Percentiles rank a stretch among this genome's conserved stretches.
Evolutionary conservation across 768 basidiomycete species (phyloP).

Genomic region (Trametopsis cervina): DNA sequence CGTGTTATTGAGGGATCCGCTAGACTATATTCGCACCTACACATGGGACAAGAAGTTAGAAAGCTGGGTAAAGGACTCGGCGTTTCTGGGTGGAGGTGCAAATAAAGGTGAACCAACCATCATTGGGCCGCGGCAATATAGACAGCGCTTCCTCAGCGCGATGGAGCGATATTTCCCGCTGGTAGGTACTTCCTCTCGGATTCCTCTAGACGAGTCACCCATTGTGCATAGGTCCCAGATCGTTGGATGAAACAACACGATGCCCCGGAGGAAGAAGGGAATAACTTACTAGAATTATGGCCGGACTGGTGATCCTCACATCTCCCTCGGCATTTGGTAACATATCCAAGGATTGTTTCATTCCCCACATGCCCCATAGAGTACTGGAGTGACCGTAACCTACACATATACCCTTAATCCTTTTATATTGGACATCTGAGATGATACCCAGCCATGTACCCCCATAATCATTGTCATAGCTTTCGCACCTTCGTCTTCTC

Average conservation of each 20-base stretch:
- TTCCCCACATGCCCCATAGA: neutral
- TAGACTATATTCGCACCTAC: slow-evolving; percentile 93
- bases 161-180: slow-evolving; percentile 89
- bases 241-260: slow-evolving; percentile 89
- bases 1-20: too few species aligned
- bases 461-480: slow-evolving; percentile 16
- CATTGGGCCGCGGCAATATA: slow-evolving; percentile 92
- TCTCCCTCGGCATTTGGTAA: neutral
- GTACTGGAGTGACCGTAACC: neutral
- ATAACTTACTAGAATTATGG: slow-evolving; percentile 31
- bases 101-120: slow-evolving; percentile 92
- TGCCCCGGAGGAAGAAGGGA: slow-evolving; percentile 65
- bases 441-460: too few species aligned
- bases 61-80: slow-evolving; percentile 95
- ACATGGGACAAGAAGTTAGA: slow-evolving; percentile 99
- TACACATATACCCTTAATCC: too few species aligned
- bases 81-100: slow-evolving; percentile 70
- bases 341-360: neutral
- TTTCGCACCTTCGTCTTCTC: slow-evolving; percentile 30
- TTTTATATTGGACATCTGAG: too few species aligned
- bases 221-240: slow-evolving; percentile 62
- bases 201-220: neutral
- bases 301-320: slow-evolving; percentile 28
- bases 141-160: slow-evolving; percentile 76
- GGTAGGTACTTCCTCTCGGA: slow-evolving; percentile 36